Evolutionary conservation across 2,329 filamentous ascomycete genomes (phyloP).

Genomic region (Apiospora pterosperma): DNA sequence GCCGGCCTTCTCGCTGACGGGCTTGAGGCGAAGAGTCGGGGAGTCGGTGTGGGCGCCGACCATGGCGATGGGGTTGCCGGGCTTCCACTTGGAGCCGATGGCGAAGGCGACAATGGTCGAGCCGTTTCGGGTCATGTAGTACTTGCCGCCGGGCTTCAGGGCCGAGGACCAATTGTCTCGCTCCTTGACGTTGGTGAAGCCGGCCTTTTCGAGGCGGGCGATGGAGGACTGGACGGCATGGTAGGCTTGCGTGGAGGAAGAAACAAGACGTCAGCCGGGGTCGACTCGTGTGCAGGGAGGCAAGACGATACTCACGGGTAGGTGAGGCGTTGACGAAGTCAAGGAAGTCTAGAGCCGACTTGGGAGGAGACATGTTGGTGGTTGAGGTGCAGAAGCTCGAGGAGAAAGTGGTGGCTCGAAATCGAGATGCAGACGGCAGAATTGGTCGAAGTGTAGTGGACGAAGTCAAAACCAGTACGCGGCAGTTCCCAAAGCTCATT

Average conservation of each 20-base stretch:
- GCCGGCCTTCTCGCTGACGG: constrained; percentile 82
- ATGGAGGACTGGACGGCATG: constrained; percentile 84
- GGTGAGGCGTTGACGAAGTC: constrained; percentile 94
- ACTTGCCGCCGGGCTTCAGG: constrained; percentile 84
- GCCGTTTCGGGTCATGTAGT: constrained; percentile 91
- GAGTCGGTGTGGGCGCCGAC: constrained; percentile 96
- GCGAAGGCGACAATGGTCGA: constrained; percentile 92
- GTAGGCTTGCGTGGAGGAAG: constrained; percentile 67
- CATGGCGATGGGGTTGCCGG: constrained; percentile 88
- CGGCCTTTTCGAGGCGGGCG: constrained; percentile 72
- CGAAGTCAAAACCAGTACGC: background rate
- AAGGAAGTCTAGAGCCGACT: constrained; percentile 76
- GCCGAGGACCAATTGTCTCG: constrained; percentile 82
- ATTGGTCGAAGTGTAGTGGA: background rate
- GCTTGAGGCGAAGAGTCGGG: constrained; percentile 87
- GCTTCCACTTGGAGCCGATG: constrained; percentile 84
- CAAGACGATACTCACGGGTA: constrained; percentile 62
- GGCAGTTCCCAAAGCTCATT: background rate
- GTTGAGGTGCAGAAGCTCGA: background rate
- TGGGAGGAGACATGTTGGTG: constrained; percentile 45
- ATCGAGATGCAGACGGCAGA: background rate
- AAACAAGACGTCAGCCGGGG: background rate
- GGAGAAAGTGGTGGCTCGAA: background rate
- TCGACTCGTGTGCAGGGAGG: background rate
- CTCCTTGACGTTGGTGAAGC: constrained; percentile 86